A percentile compares a stretch with the other conserved stretches of the same genome.
These are phyloP conservation scores for Thalassiosira exigua DNA, from an alignment of 352 stramenopile genomes.

Conservation along the genomic window DNA sequence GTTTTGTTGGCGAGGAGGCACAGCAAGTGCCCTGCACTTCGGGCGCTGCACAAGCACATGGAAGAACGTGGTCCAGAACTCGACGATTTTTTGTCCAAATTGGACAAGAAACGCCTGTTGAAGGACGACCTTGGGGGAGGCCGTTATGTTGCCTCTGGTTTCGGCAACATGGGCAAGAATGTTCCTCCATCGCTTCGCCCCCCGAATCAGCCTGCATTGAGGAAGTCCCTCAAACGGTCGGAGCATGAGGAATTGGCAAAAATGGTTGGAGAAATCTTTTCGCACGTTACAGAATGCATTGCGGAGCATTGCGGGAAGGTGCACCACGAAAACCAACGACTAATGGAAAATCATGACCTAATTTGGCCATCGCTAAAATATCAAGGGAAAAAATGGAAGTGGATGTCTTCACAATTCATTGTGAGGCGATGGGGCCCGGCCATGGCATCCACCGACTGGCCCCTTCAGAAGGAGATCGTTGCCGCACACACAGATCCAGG, in stretches of 20 bases:
- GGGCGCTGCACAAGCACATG: conserved; percentile 9
- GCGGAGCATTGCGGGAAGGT: conserved; percentile 10
- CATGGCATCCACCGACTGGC: neutral
- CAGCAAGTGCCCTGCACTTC: conserved; percentile 5
- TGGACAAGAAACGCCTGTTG: conserved; percentile 11
- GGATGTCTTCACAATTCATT: conserved; percentile 22
- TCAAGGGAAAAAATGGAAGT: neutral
- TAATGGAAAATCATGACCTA: neutral
- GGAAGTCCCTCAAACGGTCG: conserved; percentile 5
- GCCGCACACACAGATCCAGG: conserved; percentile 10
- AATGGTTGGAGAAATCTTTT: conserved; percentile 12
- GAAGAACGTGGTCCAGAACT: neutral
- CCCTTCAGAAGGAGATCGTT: conserved; percentile 16
- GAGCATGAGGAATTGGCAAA: conserved; percentile 7
- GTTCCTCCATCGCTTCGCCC: conserved; percentile 6
- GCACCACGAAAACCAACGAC: conserved; percentile 12
- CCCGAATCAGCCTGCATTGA: conserved; percentile 12
- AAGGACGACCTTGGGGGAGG: conserved; percentile 24
- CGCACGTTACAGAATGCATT: conserved; percentile 3
- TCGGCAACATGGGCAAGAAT: conserved; percentile 26
- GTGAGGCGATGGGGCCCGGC: conserved; percentile 11
- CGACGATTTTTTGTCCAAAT: conserved; percentile 26
- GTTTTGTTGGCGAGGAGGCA: conserved; percentile 16
- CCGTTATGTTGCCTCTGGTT: conserved; percentile 16
- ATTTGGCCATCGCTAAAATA: conserved; percentile 1